Conservation (phyloP, 2,329 filamentous ascomycete genomes). For the Aspergillaceae sp. region DNA sequence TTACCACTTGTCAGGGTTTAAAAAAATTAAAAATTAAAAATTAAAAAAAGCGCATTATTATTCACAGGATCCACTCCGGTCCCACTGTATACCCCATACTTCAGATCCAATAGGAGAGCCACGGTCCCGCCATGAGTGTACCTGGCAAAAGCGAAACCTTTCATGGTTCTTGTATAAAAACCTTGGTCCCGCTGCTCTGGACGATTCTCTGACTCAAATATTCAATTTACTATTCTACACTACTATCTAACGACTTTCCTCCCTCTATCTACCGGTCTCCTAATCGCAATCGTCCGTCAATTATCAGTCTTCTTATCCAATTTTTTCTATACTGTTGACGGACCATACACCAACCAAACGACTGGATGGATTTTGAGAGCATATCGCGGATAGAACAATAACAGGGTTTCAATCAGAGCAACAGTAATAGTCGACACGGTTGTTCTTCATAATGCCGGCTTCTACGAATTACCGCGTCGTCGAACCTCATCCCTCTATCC, state of each 20-base stretch:
- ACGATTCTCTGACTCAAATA: not conserved
- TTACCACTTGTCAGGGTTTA: not conserved
- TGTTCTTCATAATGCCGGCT: not conserved
- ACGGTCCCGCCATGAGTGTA: not conserved
- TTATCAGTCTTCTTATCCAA: not conserved
- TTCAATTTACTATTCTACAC: not conserved
- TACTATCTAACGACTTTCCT: too few relatives aligned
- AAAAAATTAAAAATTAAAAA: constrained; percentile 5
- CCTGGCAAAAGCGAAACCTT: not conserved
- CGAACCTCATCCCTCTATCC: constrained; percentile 54
- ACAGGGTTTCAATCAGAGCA: constrained; percentile 1
- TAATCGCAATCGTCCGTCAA: too few relatives aligned
- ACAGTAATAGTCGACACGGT: constrained; percentile 19
- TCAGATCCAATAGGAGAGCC: not conserved
- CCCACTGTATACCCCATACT: not conserved
- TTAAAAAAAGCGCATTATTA: constrained; percentile 3
- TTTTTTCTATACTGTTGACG: not conserved
- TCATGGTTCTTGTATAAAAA: not conserved
- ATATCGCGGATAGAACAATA: not conserved
- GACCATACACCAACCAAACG: constrained; percentile 3
- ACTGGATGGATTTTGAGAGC: constrained; percentile 7
- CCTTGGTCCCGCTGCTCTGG: not conserved
- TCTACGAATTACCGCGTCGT: constrained; percentile 45
- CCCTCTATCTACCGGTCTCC: too few relatives aligned
- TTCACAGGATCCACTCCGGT: not conserved